Evolutionary conservation across 176 grass and related monocot genomes (phyloP), one percentile per base, ranked within the genome.

Genomic region (Elymus sibiricus): DNA sequence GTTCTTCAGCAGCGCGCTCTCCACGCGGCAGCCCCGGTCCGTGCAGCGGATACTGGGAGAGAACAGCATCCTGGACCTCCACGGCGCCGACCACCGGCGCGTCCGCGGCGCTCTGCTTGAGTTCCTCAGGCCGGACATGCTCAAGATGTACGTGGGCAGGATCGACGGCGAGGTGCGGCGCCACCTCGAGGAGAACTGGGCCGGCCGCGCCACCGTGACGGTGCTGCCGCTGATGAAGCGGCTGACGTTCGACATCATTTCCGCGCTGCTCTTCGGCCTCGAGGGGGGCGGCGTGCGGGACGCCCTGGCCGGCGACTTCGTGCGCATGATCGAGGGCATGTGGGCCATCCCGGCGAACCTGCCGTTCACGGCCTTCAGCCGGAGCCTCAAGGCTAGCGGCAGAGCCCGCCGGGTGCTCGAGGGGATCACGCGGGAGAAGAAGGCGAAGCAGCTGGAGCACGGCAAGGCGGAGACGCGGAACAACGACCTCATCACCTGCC

Each of bases 41-140:
- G 37, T 79, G 10, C 49, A 56, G 64, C 7, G 64, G 37, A 86
- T 93, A 12, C 61, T 93, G 0, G 86, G 92, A 2, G 81, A 79
- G 4, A 63, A 7, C 49, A 90, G 19, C 88, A 63, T 93, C 25
- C 39, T 91, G 14, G 79, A 91, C 1, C 5, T 93, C 14, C 5
- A 3, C 24, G 89, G 92, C 64, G 83, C 77, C 9, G 86, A 93
- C 19, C 89, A 93, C 49, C 39, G 11, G 55, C 88, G 92, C 14
- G 37, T 93, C 72, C 83, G 83, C 60, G 86, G 83, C 3, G 88
- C 83, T 2, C 19, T 93, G 1, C 13, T n/a, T 39, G 85, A 93
- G 49, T 93, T 93, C 64, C 88, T 93, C 4, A 60, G 46, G 76
- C 83, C 86, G 15, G 92, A 94, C 7, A 90, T 89, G 89, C 80